Conservation (phyloP, 2,329 filamentous ascomycete genomes). For the Tolypocladium ovalisporum region DNA sequence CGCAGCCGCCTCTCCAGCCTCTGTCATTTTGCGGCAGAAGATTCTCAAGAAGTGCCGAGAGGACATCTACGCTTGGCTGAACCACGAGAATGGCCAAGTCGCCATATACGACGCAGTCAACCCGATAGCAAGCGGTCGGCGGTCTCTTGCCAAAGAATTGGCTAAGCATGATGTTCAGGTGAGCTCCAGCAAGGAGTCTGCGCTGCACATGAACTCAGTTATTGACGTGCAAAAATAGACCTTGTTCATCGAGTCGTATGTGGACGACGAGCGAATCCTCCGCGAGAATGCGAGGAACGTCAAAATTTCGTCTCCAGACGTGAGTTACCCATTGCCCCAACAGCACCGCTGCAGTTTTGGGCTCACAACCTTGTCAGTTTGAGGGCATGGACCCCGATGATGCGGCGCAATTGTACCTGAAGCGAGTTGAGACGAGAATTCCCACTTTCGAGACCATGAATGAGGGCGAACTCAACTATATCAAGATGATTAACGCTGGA, state of each 20-base stretch:
- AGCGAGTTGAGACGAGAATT: slow-evolving; percentile 83
- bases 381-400: slow-evolving; percentile 85
- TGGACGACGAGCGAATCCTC: slow-evolving; percentile 85
- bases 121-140: slow-evolving; percentile 69
- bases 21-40: slow-evolving; percentile 90
- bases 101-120: slow-evolving; percentile 99
- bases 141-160: slow-evolving; percentile 86
- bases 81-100: slow-evolving; percentile 95
- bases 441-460: slow-evolving; percentile 96
- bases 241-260: slow-evolving; percentile 91
- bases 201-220: background rate
- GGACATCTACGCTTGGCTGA: slow-evolving; percentile 92
- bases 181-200: slow-evolving; percentile 8
- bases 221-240: slow-evolving; percentile 43
- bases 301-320: slow-evolving; percentile 94
- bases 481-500: slow-evolving; percentile 99
- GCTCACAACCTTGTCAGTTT: slow-evolving; percentile 47
- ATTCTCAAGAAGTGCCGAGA: slow-evolving; percentile 96
- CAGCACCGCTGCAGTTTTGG: background rate
- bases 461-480: slow-evolving; percentile 87
- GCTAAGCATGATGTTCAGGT: slow-evolving; percentile 94
- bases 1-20: slow-evolving; percentile 82
- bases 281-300: slow-evolving; percentile 95
- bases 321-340: slow-evolving; percentile 28
- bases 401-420: slow-evolving; percentile 83